Percentiles rank a stretch among this genome's conserved stretches.
phyloP scores from a whole-genome alignment of 371 early-diverging fungal species.

The Scutellospora calospora region DNA sequence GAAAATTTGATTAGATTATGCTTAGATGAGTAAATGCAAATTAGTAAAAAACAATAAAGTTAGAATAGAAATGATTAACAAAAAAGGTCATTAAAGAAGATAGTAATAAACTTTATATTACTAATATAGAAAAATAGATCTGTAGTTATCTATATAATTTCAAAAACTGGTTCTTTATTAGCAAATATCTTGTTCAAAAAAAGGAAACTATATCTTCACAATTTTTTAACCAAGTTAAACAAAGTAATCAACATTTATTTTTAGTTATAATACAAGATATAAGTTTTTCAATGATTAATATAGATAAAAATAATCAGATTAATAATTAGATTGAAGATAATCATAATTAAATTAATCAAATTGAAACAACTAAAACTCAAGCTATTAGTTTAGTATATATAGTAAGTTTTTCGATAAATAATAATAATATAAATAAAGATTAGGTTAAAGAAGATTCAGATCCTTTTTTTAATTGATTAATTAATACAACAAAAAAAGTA shows the following conservation, averaged over 20 bases:
- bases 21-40: neutral
- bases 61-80: neutral
- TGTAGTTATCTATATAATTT: constrained; percentile 2
- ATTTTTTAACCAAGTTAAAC: neutral
- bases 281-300: neutral
- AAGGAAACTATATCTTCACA: neutral
- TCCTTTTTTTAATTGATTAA: constrained; percentile 1
- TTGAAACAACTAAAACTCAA: too few species aligned
- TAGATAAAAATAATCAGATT: neutral
- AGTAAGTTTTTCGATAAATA: too few species aligned
- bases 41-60: neutral
- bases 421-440: neutral
- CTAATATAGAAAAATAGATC: neutral
- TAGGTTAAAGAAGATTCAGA: neutral
- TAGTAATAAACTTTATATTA: neutral
- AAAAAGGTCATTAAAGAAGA: neutral
- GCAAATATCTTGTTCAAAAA: constrained; percentile 15
- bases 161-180: neutral
- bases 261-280: neutral
- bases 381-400: too few species aligned
- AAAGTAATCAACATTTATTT: neutral
- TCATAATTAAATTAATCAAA: too few species aligned
- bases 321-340: neutral
- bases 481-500: constrained; percentile 10
- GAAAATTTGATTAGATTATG: neutral